phyloP scores from a whole-genome alignment of 164 flowering plant genomes.

The Liquidambar formosana region DNA sequence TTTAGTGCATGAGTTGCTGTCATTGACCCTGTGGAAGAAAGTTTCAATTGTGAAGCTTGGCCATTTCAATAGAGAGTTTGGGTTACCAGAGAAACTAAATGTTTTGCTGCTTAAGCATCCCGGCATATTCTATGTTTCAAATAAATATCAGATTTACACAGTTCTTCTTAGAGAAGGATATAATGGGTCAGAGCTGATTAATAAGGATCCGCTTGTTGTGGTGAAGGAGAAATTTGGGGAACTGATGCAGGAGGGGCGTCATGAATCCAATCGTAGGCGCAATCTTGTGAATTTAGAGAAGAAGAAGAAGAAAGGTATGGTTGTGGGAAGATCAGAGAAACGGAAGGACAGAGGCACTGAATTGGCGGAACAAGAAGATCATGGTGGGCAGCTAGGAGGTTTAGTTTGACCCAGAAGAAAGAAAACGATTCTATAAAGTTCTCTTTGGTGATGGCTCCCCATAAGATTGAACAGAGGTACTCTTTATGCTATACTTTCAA shows the following conservation, averaged over 20 bases:
- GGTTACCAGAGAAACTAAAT: slow-evolving; percentile 69
- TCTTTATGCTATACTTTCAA: not conserved
- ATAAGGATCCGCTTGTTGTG: slow-evolving; percentile 84
- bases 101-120: slow-evolving; percentile 76
- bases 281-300: slow-evolving; percentile 62
- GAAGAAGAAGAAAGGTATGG: slow-evolving; percentile 52
- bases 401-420: slow-evolving; percentile 78
- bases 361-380: slow-evolving; percentile 43
- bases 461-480: slow-evolving; percentile 12
- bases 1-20: slow-evolving; percentile 82
- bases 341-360: slow-evolving; percentile 26
- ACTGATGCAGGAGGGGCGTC: slow-evolving; percentile 89
- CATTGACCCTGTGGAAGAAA: slow-evolving; percentile 90
- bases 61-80: slow-evolving; percentile 80
- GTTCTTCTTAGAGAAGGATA: slow-evolving; percentile 88
- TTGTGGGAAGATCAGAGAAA: slow-evolving; percentile 26
- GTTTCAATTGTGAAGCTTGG: slow-evolving; percentile 71
- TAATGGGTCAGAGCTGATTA: slow-evolving; percentile 63
- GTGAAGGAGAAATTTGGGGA: slow-evolving; percentile 94
- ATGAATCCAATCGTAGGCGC: slow-evolving; percentile 70
- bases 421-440: slow-evolving; percentile 69
- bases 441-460: slow-evolving; percentile 46
- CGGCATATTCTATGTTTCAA: slow-evolving; percentile 89
- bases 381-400: slow-evolving; percentile 38
- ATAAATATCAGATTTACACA: slow-evolving; percentile 78